Conservation (phyloP, 208 protist species). For the Trypanosoma brucei region DNA sequence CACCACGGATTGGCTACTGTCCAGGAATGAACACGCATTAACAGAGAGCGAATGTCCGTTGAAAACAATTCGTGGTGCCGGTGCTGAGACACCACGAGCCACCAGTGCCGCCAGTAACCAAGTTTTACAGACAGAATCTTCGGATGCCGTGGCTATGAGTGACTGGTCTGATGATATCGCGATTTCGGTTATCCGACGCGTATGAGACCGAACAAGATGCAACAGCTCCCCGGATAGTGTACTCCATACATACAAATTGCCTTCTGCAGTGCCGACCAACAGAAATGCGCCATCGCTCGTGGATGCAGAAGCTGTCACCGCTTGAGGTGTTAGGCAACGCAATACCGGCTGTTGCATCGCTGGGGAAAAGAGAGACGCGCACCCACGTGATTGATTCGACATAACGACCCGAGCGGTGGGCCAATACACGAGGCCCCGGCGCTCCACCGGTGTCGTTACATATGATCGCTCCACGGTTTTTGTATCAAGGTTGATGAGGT, state of each 20-base stretch:
- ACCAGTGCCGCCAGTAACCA: slow-evolving; percentile 47
- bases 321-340: slow-evolving; percentile 64
- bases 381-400: slow-evolving; percentile 45
- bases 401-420: slow-evolving; percentile 30
- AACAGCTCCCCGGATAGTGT: slow-evolving; percentile 59
- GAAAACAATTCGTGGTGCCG: slow-evolving; percentile 35
- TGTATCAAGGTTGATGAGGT: slow-evolving; percentile 51
- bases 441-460: slow-evolving; percentile 22
- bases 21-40: slow-evolving; percentile 58
- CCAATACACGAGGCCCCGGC: slow-evolving; percentile 44
- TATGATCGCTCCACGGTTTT: slow-evolving; percentile 54
- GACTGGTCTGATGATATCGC: slow-evolving; percentile 48
- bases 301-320: slow-evolving; percentile 42
- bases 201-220: slow-evolving; percentile 55
- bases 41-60: slow-evolving; percentile 69
- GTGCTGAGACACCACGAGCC: slow-evolving; percentile 21
- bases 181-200: slow-evolving; percentile 49
- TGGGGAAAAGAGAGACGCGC: slow-evolving; percentile 53
- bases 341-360: slow-evolving; percentile 65
- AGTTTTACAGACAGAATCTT: slow-evolving; percentile 74
- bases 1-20: slow-evolving; percentile 34
- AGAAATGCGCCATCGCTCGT: slow-evolving; percentile 62
- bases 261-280: slow-evolving; percentile 48
- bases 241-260: slow-evolving; percentile 74
- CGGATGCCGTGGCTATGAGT: slow-evolving; percentile 65